Percentiles rank a stretch among this genome's conserved stretches.
These are phyloP conservation scores for Hyaloperonospora arabidopsidis DNA, from an alignment of 352 stramenopile species.

Conservation along the genomic window DNA sequence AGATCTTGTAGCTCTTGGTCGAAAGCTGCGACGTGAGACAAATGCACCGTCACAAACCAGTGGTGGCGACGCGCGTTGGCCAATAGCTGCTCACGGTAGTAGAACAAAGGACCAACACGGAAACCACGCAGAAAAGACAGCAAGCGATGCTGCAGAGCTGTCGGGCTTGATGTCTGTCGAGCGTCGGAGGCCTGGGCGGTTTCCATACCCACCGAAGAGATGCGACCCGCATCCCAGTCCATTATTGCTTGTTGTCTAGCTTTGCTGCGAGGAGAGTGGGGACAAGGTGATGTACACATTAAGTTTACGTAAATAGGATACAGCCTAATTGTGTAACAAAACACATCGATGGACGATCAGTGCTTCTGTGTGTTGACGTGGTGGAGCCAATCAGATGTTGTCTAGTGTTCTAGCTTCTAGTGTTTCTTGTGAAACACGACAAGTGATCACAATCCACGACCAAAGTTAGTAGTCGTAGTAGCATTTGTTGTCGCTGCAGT, in stretches of 20 bases:
- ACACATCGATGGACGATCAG: no score
- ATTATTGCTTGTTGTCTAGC: slow-evolving; percentile 26
- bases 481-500: no score
- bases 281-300: no score
- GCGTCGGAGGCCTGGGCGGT: slow-evolving; percentile 46
- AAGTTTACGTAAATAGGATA: no score
- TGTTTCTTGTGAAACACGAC: no score
- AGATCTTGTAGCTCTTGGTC: slow-evolving; percentile 82
- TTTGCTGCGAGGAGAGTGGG: no score
- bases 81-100: slow-evolving; percentile 86
- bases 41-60: slow-evolving; percentile 74
- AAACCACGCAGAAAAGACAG: slow-evolving; percentile 86
- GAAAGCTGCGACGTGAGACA: slow-evolving; percentile 81
- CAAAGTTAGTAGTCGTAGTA: no score
- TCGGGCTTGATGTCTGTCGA: slow-evolving; percentile 38
- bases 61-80: slow-evolving; percentile 70
- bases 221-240: slow-evolving; percentile 76
- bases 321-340: no score
- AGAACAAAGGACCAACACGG: slow-evolving; percentile 76
- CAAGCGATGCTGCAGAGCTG: slow-evolving; percentile 55
- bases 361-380: no score
- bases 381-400: no score
- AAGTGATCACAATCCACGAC: no score
- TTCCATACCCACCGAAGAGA: slow-evolving; percentile 79
- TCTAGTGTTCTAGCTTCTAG: no score